phyloP scores from a whole-genome alignment of 2,329 filamentous ascomycete genomes.

The Fusarium chaquense region DNA sequence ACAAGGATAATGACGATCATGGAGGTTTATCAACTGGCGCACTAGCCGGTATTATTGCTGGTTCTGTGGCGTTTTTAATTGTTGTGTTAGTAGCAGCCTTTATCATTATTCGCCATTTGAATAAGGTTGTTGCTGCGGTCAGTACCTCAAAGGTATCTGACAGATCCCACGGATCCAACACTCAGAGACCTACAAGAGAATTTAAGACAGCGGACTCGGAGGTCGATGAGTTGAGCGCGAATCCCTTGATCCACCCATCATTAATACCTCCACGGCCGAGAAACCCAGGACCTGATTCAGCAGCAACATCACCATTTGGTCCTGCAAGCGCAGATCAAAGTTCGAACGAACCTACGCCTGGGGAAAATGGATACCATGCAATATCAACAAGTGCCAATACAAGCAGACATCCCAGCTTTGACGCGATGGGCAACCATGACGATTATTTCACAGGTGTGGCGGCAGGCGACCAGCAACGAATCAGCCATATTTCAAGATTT shows the following conservation, averaged over 20 bases:
- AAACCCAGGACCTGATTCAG: conserved; percentile 42
- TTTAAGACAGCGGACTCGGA: conserved; percentile 59
- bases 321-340: conserved; percentile 45
- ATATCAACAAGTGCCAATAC: conserved; percentile 42
- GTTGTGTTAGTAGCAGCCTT: conserved; percentile 61
- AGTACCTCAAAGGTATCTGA: conserved; percentile 53
- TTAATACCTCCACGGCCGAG: conserved; percentile 49
- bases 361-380: conserved; percentile 42
- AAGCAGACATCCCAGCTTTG: conserved; percentile 49
- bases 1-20: conserved; percentile 43
- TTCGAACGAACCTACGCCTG: conserved; percentile 47
- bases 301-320: conserved; percentile 35
- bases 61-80: conserved; percentile 61
- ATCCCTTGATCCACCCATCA: conserved; percentile 58
- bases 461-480: conserved; percentile 20
- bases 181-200: conserved; percentile 52
- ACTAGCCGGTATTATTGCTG: conserved; percentile 67
- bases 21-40: conserved; percentile 55
- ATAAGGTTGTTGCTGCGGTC: conserved; percentile 57
- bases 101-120: conserved; percentile 64
- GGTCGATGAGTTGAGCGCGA: conserved; percentile 57
- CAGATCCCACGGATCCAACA: conserved; percentile 47
- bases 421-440: conserved; percentile 41
- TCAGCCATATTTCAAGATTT: conserved; percentile 39
- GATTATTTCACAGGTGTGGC: conserved; percentile 49